Evolutionary conservation across 176 grass and related monocot species (phyloP), one percentile per base, ranked within the genome.

Genomic region (Carex kokanica): DNA sequence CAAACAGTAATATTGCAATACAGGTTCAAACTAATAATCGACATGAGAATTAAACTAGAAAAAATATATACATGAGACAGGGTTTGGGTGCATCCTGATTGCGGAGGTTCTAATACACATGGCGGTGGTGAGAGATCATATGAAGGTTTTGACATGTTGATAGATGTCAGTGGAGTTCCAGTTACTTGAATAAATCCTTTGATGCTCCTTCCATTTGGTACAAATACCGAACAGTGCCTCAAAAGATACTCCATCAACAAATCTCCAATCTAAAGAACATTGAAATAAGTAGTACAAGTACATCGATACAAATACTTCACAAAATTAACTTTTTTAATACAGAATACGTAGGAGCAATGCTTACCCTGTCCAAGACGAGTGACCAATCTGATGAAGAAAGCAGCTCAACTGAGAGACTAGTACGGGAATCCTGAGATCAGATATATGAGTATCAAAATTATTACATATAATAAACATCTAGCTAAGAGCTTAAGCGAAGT

Each of bases 101-200:
- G 71, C 1, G 2, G 23, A 53, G 71, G 71, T 20, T 13, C 12
- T 16, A 15, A 54, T 53, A 75, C 72, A 75, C 6, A 47, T 75
- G 20, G 21, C 13, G 2, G 2, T 74, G 43, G 7, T 21, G 72
- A n/a, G 66, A 36, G 36, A 16, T 8, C 6, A 49, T 49, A 12
- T 2, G 59, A 47, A 31, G 34, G 20, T 62, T 82, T 82, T 34
- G 17, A 43, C 14, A 49, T 27, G 36, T n/a, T 7, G 20, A 66
- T 11, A 65, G 79, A 66, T 82, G 79, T 82, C 17, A 66, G 21
- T 31, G 57, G 79, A 82, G 12, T 52, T 64, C 79, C 79, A 31
- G 79, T 82, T 20, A 82, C 79, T 64, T 82, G 79, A 66, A 82
- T 53, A 66, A 82, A 82, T 64, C 57, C 79, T 0, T 82, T 82